phyloP scores from a whole-genome alignment of 345 rosid species.

The Bruguiera gymnorhiza region DNA sequence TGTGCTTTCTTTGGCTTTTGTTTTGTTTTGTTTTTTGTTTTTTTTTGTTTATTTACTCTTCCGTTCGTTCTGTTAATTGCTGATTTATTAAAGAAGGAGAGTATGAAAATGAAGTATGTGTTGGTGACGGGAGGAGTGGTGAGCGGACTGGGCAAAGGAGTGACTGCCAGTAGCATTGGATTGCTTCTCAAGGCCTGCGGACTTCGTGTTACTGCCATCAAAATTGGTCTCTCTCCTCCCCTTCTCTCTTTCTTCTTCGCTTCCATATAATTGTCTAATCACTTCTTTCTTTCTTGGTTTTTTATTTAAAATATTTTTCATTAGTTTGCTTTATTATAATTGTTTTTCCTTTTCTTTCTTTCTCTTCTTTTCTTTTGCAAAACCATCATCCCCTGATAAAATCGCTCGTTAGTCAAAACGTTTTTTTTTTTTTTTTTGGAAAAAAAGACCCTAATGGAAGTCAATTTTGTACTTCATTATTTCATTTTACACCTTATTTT shows the following conservation, averaged over 20 bases:
- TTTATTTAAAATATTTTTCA: too few relatives aligned
- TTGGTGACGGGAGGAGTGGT: slow-evolving; percentile 82
- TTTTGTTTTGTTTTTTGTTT: background rate
- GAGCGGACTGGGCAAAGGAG: slow-evolving; percentile 82
- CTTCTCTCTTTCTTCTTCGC: background rate
- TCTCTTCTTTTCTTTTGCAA: too few relatives aligned
- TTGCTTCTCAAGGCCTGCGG: slow-evolving; percentile 76
- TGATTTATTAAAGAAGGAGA: background rate
- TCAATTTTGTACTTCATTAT: too few relatives aligned
- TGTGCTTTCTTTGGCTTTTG: background rate
- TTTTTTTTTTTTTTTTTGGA: too few relatives aligned
- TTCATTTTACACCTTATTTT: too few relatives aligned
- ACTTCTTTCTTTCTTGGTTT: background rate
- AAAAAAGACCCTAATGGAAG: too few relatives aligned
- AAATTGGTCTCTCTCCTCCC: slow-evolving; percentile 43
- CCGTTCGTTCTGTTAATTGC: background rate
- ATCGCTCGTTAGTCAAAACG: too few relatives aligned
- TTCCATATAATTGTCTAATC: background rate
- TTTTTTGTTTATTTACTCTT: background rate
- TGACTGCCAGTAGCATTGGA: slow-evolving; percentile 84
- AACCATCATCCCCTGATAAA: too few relatives aligned
- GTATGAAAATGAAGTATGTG: slow-evolving; percentile 61
- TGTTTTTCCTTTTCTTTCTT: too few relatives aligned
- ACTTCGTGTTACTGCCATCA: slow-evolving; percentile 74
- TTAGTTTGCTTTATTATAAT: too few relatives aligned